A percentile compares a stretch with the other conserved stretches of the same genome.
phyloP scores from a whole-genome alignment of 140 eudicot species.

The Stevia rebaudiana region DNA sequence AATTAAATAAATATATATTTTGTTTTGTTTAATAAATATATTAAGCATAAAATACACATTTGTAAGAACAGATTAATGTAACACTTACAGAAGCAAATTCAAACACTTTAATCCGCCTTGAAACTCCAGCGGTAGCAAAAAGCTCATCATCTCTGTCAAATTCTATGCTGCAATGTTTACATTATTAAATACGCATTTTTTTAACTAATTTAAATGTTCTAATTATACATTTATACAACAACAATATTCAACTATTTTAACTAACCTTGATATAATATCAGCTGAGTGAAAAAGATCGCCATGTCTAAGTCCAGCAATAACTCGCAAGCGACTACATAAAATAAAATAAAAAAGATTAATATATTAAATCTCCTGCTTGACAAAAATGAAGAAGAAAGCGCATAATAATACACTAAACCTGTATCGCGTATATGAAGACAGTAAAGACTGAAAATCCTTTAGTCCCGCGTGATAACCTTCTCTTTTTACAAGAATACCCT shows the following conservation, averaged over 20 bases:
- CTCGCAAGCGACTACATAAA: conserved; percentile 62
- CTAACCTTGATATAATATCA: conserved; percentile 88
- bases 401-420: conserved; percentile 31
- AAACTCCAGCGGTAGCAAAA: conserved; percentile 99
- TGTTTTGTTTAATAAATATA: too few relatives aligned
- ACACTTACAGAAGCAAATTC: conserved; percentile 81
- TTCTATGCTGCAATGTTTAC: conserved; percentile 67
- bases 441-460: conserved; percentile 76
- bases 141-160: conserved; percentile 94
- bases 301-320: conserved; percentile 77
- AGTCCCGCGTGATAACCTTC: conserved; percentile 68
- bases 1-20: not conserved
- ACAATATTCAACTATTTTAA: conserved; percentile 6
- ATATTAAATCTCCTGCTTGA: not conserved
- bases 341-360: conserved; percentile 5
- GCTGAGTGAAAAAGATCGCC: conserved; percentile 91
- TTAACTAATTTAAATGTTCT: not conserved
- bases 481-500: conserved; percentile 24
- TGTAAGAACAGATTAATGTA: not conserved
- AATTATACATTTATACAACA: not conserved
- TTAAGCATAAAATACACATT: not conserved
- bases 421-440: conserved; percentile 74
- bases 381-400: not conserved
- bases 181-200: not conserved
- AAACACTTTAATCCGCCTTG: conserved; percentile 79